A percentile compares a stretch with the other conserved stretches of the same genome.
Conservation (phyloP, 345 rosid genomes). For the Brassica nigra region DNA sequence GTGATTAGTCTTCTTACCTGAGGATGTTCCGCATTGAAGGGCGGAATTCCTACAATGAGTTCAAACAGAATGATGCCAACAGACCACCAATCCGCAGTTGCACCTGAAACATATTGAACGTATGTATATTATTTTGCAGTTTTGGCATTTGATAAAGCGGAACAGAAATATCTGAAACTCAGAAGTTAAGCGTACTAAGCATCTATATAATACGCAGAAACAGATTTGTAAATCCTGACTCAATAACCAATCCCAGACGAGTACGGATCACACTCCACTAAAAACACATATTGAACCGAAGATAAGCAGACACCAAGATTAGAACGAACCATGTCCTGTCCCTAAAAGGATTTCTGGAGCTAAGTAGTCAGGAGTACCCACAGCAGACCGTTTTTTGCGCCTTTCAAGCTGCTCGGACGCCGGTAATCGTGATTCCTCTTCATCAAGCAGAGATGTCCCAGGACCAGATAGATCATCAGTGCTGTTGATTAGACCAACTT, state of each 20-base stretch:
- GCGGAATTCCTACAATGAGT: conserved; percentile 94
- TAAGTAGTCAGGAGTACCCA: neutral
- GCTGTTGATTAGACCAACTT: conserved; percentile 94
- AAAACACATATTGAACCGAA: conserved; percentile 7
- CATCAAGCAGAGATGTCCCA: conserved; percentile 82
- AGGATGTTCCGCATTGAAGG: conserved; percentile 83
- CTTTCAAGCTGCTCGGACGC: conserved; percentile 61
- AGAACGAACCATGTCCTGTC: conserved; percentile 37
- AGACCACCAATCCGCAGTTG: conserved; percentile 99
- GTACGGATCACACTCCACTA: conserved; percentile 12
- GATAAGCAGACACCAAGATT: conserved; percentile 16
- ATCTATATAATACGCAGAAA: neutral
- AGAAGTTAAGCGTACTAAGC: neutral
- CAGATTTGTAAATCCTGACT: neutral
- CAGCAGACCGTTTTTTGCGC: conserved; percentile 56
- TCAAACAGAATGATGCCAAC: conserved; percentile 95
- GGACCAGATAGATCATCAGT: conserved; percentile 97
- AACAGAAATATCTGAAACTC: conserved; percentile 16
- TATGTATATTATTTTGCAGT: neutral
- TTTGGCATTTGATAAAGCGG: conserved; percentile 22
- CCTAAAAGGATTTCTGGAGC: neutral
- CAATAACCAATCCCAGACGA: conserved; percentile 13
- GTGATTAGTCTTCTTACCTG: conserved; percentile 34
- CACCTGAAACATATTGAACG: conserved; percentile 57
- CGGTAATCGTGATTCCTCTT: conserved; percentile 66